phyloP scores from a whole-genome alignment of 495 filamentous ascomycete genomes.

The Neurospora africana region DNA sequence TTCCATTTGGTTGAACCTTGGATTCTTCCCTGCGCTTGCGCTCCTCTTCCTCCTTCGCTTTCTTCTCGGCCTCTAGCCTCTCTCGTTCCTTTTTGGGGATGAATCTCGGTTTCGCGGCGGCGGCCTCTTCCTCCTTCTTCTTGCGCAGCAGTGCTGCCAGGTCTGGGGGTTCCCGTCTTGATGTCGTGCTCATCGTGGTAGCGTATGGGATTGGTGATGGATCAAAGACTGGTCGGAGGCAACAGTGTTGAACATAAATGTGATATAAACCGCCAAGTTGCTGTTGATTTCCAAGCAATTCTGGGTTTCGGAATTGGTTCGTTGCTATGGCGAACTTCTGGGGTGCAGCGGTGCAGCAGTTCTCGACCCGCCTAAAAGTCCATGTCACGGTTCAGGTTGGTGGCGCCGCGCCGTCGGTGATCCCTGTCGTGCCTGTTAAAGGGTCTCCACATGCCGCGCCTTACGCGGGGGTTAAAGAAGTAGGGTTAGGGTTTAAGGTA shows the following conservation, averaged over 20 bases:
- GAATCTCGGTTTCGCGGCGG: conserved; percentile 72
- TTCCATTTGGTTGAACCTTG: conserved; percentile 1
- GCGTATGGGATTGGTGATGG: background rate
- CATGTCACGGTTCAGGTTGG: background rate
- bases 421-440: background rate
- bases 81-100: conserved; percentile 84
- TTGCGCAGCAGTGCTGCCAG: conserved; percentile 38
- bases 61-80: conserved; percentile 72
- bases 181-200: conserved; percentile 6
- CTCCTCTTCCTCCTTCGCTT: conserved; percentile 73
- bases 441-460: background rate
- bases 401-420: background rate
- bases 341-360: background rate
- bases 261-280: background rate
- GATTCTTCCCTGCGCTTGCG: conserved; percentile 45
- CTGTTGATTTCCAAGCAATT: background rate
- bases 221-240: no score
- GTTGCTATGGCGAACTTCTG: background rate
- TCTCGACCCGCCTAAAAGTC: background rate
- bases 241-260: background rate
- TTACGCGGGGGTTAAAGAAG: background rate
- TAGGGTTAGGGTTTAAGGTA: background rate
- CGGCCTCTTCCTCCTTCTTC: conserved; percentile 34
- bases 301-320: background rate
- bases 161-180: conserved; percentile 31